These are phyloP conservation scores for Cardamine occulta DNA, from an alignment of 345 rosid genomes.

Conservation along the genomic window DNA sequence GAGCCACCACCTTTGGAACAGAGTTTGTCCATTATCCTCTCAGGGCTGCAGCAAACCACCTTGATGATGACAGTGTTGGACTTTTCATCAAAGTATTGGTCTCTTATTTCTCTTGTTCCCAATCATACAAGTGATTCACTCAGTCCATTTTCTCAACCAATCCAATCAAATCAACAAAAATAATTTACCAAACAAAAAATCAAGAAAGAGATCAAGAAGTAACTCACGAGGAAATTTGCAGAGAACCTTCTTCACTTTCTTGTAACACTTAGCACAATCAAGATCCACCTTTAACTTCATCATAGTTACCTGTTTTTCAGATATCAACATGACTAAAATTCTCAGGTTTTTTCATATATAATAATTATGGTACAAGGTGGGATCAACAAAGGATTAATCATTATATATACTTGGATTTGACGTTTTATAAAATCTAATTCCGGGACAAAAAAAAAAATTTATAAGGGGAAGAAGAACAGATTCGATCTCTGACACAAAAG, in stretches of 20 bases:
- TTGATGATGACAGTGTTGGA: conserved; percentile 63
- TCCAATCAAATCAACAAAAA: background rate
- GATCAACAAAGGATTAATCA: conserved; percentile 11
- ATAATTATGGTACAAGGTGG: background rate
- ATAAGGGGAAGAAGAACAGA: conserved; percentile 24
- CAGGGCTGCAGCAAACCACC: conserved; percentile 82
- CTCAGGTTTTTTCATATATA: background rate
- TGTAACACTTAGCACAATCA: conserved; percentile 63
- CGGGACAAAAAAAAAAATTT: background rate
- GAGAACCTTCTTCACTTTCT: conserved; percentile 76
- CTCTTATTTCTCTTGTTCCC: conserved; percentile 69
- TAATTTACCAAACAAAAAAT: background rate
- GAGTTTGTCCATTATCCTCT: conserved; percentile 61
- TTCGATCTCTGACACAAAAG: conserved; percentile 44
- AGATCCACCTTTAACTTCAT: conserved; percentile 82
- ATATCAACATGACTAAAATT: conserved; percentile 15
- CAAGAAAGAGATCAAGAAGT: background rate
- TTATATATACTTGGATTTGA: conserved; percentile 23
- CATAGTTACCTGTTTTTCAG: conserved; percentile 52
- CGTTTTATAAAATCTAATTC: conserved; percentile 21
- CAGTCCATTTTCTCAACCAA: conserved; percentile 41
- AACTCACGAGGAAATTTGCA: conserved; percentile 75
- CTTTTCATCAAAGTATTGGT: conserved; percentile 71
- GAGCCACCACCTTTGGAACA: conserved; percentile 60
- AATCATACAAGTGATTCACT: conserved; percentile 47